Evolutionary conservation across 495 filamentous ascomycete genomes (phyloP), one percentile per base, ranked within the genome.

Genomic region (Penicillium fimorum): DNA sequence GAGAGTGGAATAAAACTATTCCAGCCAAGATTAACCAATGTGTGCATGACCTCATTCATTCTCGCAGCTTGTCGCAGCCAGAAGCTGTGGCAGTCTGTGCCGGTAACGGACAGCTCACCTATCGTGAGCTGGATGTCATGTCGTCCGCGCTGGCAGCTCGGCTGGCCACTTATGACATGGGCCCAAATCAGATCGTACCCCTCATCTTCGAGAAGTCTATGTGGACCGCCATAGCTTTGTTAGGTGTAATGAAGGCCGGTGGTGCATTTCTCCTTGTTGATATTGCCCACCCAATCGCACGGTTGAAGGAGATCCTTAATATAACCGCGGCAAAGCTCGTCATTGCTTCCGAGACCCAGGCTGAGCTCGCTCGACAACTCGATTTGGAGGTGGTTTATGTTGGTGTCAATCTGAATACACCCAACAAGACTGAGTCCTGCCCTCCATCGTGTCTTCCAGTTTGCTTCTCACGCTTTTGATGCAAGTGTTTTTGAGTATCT

Each of bases 171-270:
- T 60, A 71, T 17, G 71, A 71, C 9, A 61, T 76, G 13, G 58
- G 64, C 11, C 55, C 69, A n/a, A 70, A 70, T 42, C 61, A 53
- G 10, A 45, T 75, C 30, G 71, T 80, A 24, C 71, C 72, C 10
- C 55, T 77, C 8, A 75, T 68, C 51, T 76, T 79, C 41, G 73
- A 79, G 27, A 80, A 79, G 22, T 45, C 43, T 1, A 24, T 12
- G 22, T 45, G 43, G 43, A 27, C 43, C 4, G 29, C 22, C 2
- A 12, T 45, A 25, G 43, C 43, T 12, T 12, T 45, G 11, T 15
- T 45, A 7, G 43, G 20, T 13, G 43, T 45, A 0, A 24, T 45
- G 43, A 24, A 27, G 20, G 43, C 43, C 9, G 43, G 43, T 25
- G 43, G 20, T 8, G 43, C 43, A 25, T 45, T 25, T n/a, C n/a